Evolutionary conservation across 1,284 basidiomycete genomes (phyloP).

Genomic region (Boletus mariae): DNA sequence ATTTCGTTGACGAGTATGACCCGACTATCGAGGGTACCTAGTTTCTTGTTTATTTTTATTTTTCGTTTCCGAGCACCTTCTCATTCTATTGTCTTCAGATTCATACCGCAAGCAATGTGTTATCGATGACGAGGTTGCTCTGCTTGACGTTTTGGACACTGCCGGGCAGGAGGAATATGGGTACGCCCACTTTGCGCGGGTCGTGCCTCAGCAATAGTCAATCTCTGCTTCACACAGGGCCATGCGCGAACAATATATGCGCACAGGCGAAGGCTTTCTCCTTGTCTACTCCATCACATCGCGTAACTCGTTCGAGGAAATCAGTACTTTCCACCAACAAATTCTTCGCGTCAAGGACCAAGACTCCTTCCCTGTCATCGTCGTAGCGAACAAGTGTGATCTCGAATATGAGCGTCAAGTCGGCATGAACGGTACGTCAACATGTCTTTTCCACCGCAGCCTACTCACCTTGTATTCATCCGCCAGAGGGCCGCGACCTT

Average conservation of each 20-base stretch:
- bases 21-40: slow-evolving; percentile 88
- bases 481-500: slow-evolving; percentile 91
- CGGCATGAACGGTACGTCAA: slow-evolving; percentile 80
- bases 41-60: slow-evolving; percentile 10
- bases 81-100: slow-evolving; percentile 45
- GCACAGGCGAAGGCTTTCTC: slow-evolving; percentile 96
- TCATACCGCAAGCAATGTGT: slow-evolving; percentile 95
- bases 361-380: slow-evolving; percentile 96
- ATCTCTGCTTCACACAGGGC: slow-evolving; percentile 50
- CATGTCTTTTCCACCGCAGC: neutral
- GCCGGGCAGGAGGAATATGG: slow-evolving; percentile 99
- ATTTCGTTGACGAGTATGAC: slow-evolving; percentile 98
- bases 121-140: slow-evolving; percentile 96
- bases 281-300: slow-evolving; percentile 99
- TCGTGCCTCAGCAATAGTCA: neutral
- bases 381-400: slow-evolving; percentile 99
- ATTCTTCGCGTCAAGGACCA: slow-evolving; percentile 96
- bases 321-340: slow-evolving; percentile 97
- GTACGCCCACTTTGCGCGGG: slow-evolving; percentile 47
- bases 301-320: slow-evolving; percentile 96
- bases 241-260: slow-evolving; percentile 98
- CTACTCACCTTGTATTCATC: slow-evolving; percentile 1
- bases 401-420: slow-evolving; percentile 98
- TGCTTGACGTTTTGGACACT: slow-evolving; percentile 97
- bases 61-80: slow-evolving; percentile 1